Evolutionary conservation across 306 rosid genomes (phyloP).

Genomic region (Citrullus amarus): DNA sequence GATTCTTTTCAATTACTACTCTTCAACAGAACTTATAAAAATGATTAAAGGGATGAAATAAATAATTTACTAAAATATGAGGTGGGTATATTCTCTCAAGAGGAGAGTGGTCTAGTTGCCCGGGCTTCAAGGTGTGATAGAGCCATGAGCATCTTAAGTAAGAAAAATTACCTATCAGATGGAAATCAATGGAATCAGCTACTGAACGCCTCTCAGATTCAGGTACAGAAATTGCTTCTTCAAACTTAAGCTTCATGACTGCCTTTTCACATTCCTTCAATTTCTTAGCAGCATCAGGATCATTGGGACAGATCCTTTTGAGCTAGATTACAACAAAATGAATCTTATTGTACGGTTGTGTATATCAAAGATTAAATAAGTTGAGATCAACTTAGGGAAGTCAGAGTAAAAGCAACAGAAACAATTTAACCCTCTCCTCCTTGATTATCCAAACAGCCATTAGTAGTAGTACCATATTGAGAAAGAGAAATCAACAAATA

Average conservation of each 20-base stretch:
- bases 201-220: conserved; percentile 47
- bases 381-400: neutral
- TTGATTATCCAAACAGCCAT: neutral
- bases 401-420: neutral
- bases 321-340: conserved; percentile 41
- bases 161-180: conserved; percentile 50
- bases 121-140: neutral
- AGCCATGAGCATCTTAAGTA: neutral
- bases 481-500: neutral
- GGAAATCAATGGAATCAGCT: conserved; percentile 82
- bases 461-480: neutral
- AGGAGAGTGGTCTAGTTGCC: neutral
- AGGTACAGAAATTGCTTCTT: conserved; percentile 86
- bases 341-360: neutral
- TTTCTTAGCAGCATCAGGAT: conserved; percentile 87
- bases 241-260: conserved; percentile 92
- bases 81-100: neutral
- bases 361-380: neutral
- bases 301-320: conserved; percentile 80
- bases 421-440: neutral
- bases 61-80: neutral
- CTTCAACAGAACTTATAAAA: neutral
- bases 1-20: neutral
- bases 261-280: conserved; percentile 98
- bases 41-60: neutral